Evolutionary conservation across 805 yeast species (phyloP), one percentile per base, ranked within the genome.

Genomic region (Lipomyces yamanashiensis): DNA sequence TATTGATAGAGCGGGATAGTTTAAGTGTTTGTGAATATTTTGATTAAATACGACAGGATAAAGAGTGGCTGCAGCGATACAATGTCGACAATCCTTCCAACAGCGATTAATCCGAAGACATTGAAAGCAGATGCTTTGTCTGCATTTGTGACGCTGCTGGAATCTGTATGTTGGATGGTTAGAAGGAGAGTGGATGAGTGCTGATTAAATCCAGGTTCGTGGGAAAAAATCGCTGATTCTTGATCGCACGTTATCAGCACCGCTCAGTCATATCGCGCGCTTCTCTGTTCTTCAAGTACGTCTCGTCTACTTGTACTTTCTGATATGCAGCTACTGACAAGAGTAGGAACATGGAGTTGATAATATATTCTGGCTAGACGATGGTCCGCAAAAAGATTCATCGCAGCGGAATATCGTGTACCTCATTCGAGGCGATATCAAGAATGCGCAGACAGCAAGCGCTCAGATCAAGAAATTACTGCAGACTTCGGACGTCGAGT

Each of bases 221-320:
- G 74, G 68, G 15, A 73, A 71, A 48, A 74, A 76, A 67, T 49
- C 73, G 48, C 56, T 82, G 59, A 68, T 81, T 15, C 73, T 85
- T 40, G 87, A 87, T 63, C 76, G 77, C 39, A 70, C 74, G 3
- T 71, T 87, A 44, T 78, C 87, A 1, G 75, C 82, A 0, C 71
- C 82, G 12, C 74, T 87, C 61, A 84, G 88, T 71, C 77, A 77
- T 43, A 75, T 87, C 41, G 81, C 86, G 12, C 84, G 87, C 10
- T 87, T 86, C 72, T 80, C 83, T 59, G 72, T 74, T 7, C 77
- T 87, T 37, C 84, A 84, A 69, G 77, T 65, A 44, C n/a, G 41
- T 28, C n/a, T 28, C 2, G 33, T 8, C n/a, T n/a, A n/a, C n/a
- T n/a, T n/a, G n/a, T n/a, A n/a, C n/a, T n/a, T n/a, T n/a, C n/a